Percentiles rank a stretch among this genome's conserved stretches.
phyloP scores from a whole-genome alignment of 208 protist genomes.

The Trypanosoma grayi region DNA sequence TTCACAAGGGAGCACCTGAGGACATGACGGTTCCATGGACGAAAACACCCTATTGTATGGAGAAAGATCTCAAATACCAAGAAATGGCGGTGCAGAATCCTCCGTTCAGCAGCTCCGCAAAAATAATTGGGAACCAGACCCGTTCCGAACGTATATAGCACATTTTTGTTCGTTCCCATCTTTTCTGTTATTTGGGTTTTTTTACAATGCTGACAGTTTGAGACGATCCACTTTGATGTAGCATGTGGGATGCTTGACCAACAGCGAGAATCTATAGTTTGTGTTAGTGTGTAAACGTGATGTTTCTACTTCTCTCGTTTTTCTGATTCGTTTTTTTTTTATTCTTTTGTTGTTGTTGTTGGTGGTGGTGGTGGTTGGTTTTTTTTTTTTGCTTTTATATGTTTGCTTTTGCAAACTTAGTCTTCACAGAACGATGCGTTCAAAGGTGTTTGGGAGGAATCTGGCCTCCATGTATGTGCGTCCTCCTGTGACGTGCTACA shows the following conservation, averaged over 20 bases:
- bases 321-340: slow-evolving; percentile 13
- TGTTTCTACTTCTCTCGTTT: slow-evolving; percentile 6
- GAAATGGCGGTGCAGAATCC: slow-evolving; percentile 63
- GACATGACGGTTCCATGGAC: slow-evolving; percentile 87
- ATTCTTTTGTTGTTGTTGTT: not conserved
- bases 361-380: not conserved
- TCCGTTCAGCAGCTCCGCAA: slow-evolving; percentile 76
- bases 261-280: too few relatives aligned
- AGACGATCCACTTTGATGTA: too few relatives aligned
- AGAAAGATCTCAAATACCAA: slow-evolving; percentile 86
- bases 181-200: slow-evolving; percentile 4
- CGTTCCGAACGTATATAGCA: slow-evolving; percentile 25
- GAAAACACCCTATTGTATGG: slow-evolving; percentile 86
- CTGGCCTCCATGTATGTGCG: slow-evolving; percentile 57
- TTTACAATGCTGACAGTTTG: too few relatives aligned
- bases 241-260: too few relatives aligned
- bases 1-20: slow-evolving; percentile 78
- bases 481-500: slow-evolving; percentile 65
- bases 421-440: slow-evolving; percentile 32
- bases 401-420: not conserved
- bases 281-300: too few relatives aligned
- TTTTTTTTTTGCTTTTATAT: slow-evolving; percentile 7
- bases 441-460: slow-evolving; percentile 44
- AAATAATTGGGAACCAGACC: slow-evolving; percentile 60
- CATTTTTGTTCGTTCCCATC: not conserved